Conservation (phyloP, 768 basidiomycete genomes). For the Leccinellum albellum region DNA sequence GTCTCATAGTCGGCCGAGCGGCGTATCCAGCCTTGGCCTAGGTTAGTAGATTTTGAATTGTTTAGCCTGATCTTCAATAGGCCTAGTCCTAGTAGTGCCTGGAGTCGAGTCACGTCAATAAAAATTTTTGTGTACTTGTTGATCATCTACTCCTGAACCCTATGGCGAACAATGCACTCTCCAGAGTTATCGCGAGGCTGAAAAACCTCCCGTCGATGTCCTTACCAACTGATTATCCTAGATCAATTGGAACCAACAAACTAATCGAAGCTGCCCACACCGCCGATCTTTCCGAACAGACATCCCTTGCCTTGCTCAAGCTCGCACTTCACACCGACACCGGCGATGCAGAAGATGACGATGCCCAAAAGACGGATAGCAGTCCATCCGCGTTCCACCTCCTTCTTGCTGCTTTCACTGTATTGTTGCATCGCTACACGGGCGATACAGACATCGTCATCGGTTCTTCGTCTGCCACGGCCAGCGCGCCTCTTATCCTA, state of each 20-base stretch:
- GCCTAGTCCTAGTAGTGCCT: background rate
- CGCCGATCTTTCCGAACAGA: constrained; percentile 67
- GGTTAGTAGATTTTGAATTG: background rate
- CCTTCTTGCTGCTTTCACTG: constrained; percentile 86
- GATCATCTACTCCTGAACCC: background rate
- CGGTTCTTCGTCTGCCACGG: constrained; percentile 76
- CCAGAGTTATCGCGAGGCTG: constrained; percentile 60
- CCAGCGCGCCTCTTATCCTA: constrained; percentile 77
- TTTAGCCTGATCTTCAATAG: background rate
- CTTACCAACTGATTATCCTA: constrained; percentile 93
- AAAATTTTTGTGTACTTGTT: constrained; percentile 1
- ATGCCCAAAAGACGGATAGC: constrained; percentile 33
- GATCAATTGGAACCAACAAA: constrained; percentile 67
- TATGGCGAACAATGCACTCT: constrained; percentile 30
- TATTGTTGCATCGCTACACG: constrained; percentile 90
- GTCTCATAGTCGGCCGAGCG: no score
- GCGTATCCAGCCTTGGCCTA: no score
- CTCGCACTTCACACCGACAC: constrained; percentile 71
- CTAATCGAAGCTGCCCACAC: constrained; percentile 82
- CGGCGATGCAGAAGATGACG: constrained; percentile 48
- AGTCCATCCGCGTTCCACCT: constrained; percentile 86
- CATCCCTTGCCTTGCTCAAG: constrained; percentile 76
- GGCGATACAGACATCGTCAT: constrained; percentile 93
- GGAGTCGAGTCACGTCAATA: constrained; percentile 4
- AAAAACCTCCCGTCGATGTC: constrained; percentile 85